A percentile compares a stretch with the other conserved stretches of the same genome.
phyloP scores from a whole-genome alignment of 2,329 filamentous ascomycete genomes.

The Claviceps spartinae region DNA sequence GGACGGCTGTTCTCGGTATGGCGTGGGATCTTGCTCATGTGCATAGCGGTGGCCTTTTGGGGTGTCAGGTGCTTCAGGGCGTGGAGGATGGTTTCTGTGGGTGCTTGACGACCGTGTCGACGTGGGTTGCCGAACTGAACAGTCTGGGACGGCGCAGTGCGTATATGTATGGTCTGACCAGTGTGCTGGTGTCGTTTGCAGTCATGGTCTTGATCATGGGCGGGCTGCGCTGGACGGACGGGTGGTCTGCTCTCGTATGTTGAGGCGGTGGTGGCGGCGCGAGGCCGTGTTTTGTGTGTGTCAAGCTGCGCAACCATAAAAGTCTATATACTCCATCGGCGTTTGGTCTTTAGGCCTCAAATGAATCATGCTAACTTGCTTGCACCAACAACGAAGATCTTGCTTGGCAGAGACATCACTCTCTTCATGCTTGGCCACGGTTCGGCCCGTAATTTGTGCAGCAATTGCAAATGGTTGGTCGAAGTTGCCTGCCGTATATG shows the following conservation, averaged over 20 bases:
- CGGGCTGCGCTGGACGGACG: slow-evolving; percentile 54
- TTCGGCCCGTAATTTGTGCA: no score
- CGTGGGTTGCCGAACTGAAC: slow-evolving; percentile 49
- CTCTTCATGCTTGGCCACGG: no score
- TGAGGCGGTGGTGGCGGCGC: not conserved
- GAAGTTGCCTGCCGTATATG: not conserved
- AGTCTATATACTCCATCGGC: not conserved
- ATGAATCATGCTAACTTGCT: no score
- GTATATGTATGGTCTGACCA: slow-evolving; percentile 54
- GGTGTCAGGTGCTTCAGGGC: slow-evolving; percentile 56
- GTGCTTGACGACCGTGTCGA: slow-evolving; percentile 52
- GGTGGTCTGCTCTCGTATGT: slow-evolving; percentile 33
- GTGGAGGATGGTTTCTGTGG: slow-evolving; percentile 57
- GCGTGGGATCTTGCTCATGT: slow-evolving; percentile 67
- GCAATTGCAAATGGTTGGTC: not conserved
- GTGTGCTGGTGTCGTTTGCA: slow-evolving; percentile 43
- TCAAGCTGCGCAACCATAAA: not conserved
- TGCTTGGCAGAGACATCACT: no score
- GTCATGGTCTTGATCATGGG: slow-evolving; percentile 61
- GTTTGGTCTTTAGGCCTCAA: not conserved
- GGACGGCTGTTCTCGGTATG: slow-evolving; percentile 62
- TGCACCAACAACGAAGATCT: no score
- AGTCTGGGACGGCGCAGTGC: slow-evolving; percentile 37
- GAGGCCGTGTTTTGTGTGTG: not conserved
- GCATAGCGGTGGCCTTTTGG: slow-evolving; percentile 38